Conservation (phyloP, 2,329 filamentous ascomycete species). For the Clarireedia paspali region DNA sequence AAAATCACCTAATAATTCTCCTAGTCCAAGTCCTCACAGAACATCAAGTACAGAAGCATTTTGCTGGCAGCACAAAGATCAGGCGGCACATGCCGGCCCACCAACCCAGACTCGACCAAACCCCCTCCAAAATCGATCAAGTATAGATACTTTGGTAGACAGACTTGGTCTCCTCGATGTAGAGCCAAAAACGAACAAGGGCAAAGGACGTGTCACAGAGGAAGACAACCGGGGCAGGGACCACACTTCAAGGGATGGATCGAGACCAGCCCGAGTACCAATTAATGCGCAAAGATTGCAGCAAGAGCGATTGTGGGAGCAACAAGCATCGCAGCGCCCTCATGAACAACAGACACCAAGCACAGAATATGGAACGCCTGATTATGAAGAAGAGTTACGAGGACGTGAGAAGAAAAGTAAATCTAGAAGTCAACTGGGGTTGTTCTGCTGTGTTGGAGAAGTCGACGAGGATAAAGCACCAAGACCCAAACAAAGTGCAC, state of each 20-base stretch:
- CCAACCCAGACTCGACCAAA: slow-evolving; percentile 17
- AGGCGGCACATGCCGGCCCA: slow-evolving; percentile 40
- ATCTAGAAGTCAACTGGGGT: slow-evolving; percentile 16
- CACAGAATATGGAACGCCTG: background rate
- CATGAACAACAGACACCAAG: background rate
- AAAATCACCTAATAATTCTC: slow-evolving; percentile 29
- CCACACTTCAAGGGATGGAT: background rate
- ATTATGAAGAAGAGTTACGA: background rate
- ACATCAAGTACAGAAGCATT: slow-evolving; percentile 39
- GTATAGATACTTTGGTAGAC: slow-evolving; percentile 80
- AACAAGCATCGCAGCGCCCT: background rate
- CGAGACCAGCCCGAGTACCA: slow-evolving; percentile 16
- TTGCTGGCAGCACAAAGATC: slow-evolving; percentile 94
- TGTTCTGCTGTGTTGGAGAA: slow-evolving; percentile 27
- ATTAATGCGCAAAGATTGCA: slow-evolving; percentile 2
- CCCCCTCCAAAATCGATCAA: slow-evolving; percentile 49
- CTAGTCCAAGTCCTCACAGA: slow-evolving; percentile 21
- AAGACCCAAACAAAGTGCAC: slow-evolving; percentile 17
- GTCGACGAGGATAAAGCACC: slow-evolving; percentile 21
- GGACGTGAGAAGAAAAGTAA: slow-evolving; percentile 13
- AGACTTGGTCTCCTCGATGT: slow-evolving; percentile 69
- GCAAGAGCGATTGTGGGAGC: background rate
- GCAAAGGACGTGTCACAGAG: slow-evolving; percentile 17
- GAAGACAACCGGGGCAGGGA: slow-evolving; percentile 6
- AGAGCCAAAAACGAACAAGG: slow-evolving; percentile 29